Conservation (phyloP, 192 early-diverging fungal genomes). For the Coemansia furcata region DNA sequence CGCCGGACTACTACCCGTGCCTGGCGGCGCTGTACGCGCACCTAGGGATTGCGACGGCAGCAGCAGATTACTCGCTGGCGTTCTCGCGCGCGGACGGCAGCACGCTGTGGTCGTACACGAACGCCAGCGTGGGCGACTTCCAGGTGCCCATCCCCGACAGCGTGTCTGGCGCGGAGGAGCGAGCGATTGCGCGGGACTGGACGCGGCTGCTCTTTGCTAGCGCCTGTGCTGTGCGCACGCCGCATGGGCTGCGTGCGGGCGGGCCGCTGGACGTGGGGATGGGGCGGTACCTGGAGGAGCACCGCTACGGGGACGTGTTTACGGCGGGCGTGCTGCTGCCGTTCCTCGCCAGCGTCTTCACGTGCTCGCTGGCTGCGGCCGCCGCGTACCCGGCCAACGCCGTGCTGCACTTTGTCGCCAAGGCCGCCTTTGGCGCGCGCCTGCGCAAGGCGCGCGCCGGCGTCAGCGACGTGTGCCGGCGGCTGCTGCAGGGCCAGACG, state of each 20-base stretch:
- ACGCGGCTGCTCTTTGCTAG: slow-evolving; percentile 24
- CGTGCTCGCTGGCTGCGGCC: slow-evolving; percentile 39
- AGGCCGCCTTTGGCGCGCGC: slow-evolving; percentile 29
- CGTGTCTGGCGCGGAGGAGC: background rate
- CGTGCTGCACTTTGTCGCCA: slow-evolving; percentile 34
- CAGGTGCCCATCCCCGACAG: slow-evolving; percentile 32
- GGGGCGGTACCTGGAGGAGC: slow-evolving; percentile 23
- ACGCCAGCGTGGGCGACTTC: slow-evolving; percentile 19
- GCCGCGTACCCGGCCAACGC: slow-evolving; percentile 39
- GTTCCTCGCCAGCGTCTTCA: slow-evolving; percentile 43
- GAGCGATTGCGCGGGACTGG: slow-evolving; percentile 37
- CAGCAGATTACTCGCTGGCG: slow-evolving; percentile 48
- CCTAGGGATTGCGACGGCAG: slow-evolving; percentile 26
- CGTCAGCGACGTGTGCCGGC: slow-evolving; percentile 35
- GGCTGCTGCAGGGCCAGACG: slow-evolving; percentile 5
- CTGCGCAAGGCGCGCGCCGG: slow-evolving; percentile 41
- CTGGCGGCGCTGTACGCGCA: slow-evolving; percentile 37
- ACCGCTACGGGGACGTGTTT: slow-evolving; percentile 22
- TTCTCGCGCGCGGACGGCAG: slow-evolving; percentile 15
- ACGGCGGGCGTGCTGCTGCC: slow-evolving; percentile 29
- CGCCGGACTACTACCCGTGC: slow-evolving; percentile 50
- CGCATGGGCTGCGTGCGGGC: background rate
- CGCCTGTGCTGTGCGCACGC: slow-evolving; percentile 12
- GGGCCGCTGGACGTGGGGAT: slow-evolving; percentile 21
- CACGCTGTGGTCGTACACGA: slow-evolving; percentile 48